A percentile compares a stretch with the other conserved stretches of the same genome.
Evolutionary conservation across 352 stramenopile genomes (phyloP).

Genomic region (Nothophytophthora sp.): DNA sequence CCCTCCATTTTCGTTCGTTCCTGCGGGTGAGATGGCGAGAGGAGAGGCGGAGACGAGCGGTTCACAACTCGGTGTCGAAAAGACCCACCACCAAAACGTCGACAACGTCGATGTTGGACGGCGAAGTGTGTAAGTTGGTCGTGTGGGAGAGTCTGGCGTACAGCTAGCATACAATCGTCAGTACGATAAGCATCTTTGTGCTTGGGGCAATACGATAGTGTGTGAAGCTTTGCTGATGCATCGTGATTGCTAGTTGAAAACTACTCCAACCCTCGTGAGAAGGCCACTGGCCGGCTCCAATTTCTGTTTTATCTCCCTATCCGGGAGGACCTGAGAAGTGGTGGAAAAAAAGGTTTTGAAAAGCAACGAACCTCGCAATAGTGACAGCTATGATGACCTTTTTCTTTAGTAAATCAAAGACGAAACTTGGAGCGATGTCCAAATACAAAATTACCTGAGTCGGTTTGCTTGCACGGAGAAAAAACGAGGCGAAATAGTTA

Average conservation of each 20-base stretch:
- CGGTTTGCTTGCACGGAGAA: too few species aligned
- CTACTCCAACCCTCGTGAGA: constrained; percentile 83
- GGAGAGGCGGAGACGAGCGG: constrained; percentile 17
- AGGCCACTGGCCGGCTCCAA: constrained; percentile 79
- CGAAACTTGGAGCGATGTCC: too few species aligned
- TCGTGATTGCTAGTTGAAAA: constrained; percentile 95
- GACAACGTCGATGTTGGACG: too few species aligned
- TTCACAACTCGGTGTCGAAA: constrained; percentile 13
- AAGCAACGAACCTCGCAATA: too few species aligned
- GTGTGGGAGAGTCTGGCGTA: too few species aligned
- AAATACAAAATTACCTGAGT: too few species aligned
- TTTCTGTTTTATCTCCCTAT: constrained; percentile 74
- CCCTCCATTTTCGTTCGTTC: constrained; percentile 52
- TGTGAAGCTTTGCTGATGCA: constrained; percentile 94
- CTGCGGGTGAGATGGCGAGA: constrained; percentile 18
- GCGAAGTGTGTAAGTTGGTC: too few species aligned
- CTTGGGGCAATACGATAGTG: constrained; percentile 94
- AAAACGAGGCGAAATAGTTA: too few species aligned
- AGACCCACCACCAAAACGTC: constrained; percentile 9
- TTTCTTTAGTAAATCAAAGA: too few species aligned
- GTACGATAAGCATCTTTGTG: constrained; percentile 87
- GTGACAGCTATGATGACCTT: not conserved
- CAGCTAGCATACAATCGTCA: too few species aligned
- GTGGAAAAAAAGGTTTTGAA: not conserved
- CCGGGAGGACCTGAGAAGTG: constrained; percentile 8